These are phyloP conservation scores for Stemphylium lycopersici DNA, from an alignment of 2,329 filamentous ascomycete species.

Conservation along the genomic window DNA sequence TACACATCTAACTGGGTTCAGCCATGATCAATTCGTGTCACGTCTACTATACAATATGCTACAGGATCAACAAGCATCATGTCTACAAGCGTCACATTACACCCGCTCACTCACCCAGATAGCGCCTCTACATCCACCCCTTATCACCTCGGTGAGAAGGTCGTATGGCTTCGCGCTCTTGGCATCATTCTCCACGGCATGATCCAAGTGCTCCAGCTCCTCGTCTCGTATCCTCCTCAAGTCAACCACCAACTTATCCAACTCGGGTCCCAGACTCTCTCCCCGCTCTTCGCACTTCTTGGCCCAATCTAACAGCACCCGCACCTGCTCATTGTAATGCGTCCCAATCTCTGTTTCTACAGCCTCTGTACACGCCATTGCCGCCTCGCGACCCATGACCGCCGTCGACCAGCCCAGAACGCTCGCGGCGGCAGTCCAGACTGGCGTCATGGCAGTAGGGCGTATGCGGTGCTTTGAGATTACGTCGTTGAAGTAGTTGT, in stretches of 20 bases:
- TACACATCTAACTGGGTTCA: not conserved
- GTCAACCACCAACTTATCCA: slow-evolving; percentile 73
- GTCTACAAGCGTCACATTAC: not conserved
- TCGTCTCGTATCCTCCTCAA: slow-evolving; percentile 89
- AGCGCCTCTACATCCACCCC: slow-evolving; percentile 86
- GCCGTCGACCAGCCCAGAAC: slow-evolving; percentile 89
- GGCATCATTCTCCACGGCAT: slow-evolving; percentile 91
- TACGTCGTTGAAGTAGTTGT: slow-evolving; percentile 82
- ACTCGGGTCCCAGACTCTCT: slow-evolving; percentile 79
- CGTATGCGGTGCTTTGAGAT: slow-evolving; percentile 86
- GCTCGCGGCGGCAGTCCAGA: slow-evolving; percentile 83
- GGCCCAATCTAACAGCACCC: slow-evolving; percentile 80
- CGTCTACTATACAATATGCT: slow-evolving; percentile 7
- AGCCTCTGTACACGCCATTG: slow-evolving; percentile 98
- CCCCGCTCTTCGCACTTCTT: slow-evolving; percentile 75
- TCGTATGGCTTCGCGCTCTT: slow-evolving; percentile 90
- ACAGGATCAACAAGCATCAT: slow-evolving; percentile 4
- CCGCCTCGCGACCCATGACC: slow-evolving; percentile 86
- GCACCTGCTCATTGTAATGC: slow-evolving; percentile 94
- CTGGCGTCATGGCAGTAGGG: slow-evolving; percentile 87
- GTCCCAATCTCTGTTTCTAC: slow-evolving; percentile 97
- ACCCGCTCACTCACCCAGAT: slow-evolving; percentile 86
- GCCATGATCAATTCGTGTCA: not conserved
- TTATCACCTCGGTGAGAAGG: slow-evolving; percentile 82
- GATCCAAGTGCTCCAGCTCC: slow-evolving; percentile 94